phyloP scores from a whole-genome alignment of 371 early-diverging fungal genomes.

The Conidiobolus incongruus region DNA sequence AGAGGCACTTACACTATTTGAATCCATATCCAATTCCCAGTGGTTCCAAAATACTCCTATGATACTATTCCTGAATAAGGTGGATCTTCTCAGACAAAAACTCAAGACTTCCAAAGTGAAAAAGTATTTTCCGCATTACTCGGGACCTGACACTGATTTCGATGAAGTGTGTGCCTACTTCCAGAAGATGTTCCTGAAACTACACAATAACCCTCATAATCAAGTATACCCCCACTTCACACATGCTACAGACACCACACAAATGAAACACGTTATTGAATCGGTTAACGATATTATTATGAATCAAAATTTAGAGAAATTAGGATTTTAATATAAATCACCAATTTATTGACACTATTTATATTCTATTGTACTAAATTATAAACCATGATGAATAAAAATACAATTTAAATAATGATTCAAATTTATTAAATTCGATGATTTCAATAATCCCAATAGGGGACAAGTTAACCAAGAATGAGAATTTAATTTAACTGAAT shows the following conservation, averaged over 20 bases:
- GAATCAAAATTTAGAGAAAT: slow-evolving; percentile 17
- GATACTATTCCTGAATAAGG: slow-evolving; percentile 90
- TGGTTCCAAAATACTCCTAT: slow-evolving; percentile 86
- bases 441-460: not conserved
- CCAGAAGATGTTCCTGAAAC: slow-evolving; percentile 7
- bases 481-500: no score
- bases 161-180: slow-evolving; percentile 7
- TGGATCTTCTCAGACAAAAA: slow-evolving; percentile 80
- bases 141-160: slow-evolving; percentile 9
- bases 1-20: slow-evolving; percentile 83
- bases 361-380: no score
- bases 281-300: slow-evolving; percentile 30
- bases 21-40: slow-evolving; percentile 81
- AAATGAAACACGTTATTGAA: slow-evolving; percentile 28
- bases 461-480: no score
- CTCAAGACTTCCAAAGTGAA: slow-evolving; percentile 46
- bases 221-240: slow-evolving; percentile 29
- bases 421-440: no score
- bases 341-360: not conserved
- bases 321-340: slow-evolving; percentile 10
- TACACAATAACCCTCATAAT: slow-evolving; percentile 14
- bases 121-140: slow-evolving; percentile 76
- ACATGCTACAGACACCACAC: slow-evolving; percentile 29
- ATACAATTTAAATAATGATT: not conserved
- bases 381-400: no score